Evolutionary conservation across 768 basidiomycete species (phyloP), one percentile per base, ranked within the genome.

Genomic region (Boletus subparvulus): DNA sequence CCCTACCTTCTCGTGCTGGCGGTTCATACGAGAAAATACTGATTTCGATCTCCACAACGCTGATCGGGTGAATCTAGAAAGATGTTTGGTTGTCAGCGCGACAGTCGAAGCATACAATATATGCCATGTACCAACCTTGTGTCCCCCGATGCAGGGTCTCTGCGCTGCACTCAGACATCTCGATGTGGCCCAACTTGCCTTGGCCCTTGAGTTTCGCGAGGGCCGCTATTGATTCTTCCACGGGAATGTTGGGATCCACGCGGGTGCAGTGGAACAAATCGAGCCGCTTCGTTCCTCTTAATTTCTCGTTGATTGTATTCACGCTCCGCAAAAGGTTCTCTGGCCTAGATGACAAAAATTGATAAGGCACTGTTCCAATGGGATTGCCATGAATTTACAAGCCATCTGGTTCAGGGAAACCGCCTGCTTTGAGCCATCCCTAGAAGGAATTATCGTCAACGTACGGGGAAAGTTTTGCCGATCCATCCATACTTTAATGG

Each of bases 31-130:
- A 75, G 76, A 81, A 86, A 16, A 80, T 77, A 60, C 82, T 85
- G 40, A 86, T 69, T 65, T 90, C 88, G 48, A 88, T 85, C 67
- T 90, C 87, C 12, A 86, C 82, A 13, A 80, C 77, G 26, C 80
- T 75, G 55, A 88, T 78, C 1, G 80, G 83, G 47, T 80, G 74
- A 19, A 85, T 74, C 80, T 85, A 46, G 4, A 9, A 28, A 36
- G 44, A 3, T 48, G 14, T 6, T 24, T 17, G 32, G 46, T 14
- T 26, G 17, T 24, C 28, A 30, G 16, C 17, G 9, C 3, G 24
- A 50, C 6, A 6, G 39, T 50, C 44, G 4, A 9, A 14, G 11
- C 3, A 12, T 6, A 16, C 10, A n/a, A 3, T 13, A 37, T n/a
- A n/a, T n/a, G n/a, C n/a, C n/a, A n/a, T n/a, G n/a, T n/a, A 35